phyloP scores from a whole-genome alignment of 169 alveolate species.

The Plasmodium gaboni region DNA sequence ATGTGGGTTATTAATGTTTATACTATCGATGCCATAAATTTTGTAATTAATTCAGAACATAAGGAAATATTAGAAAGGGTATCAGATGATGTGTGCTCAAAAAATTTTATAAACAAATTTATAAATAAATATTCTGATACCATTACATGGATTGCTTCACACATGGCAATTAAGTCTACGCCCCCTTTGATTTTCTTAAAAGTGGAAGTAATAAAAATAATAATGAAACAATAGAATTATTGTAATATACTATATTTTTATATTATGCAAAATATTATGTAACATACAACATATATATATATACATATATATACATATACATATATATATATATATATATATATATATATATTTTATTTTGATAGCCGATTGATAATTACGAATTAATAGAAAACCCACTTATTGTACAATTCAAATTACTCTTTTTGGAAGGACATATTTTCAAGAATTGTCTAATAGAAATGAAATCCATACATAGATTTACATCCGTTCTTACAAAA shows the following conservation, averaged over 20 bases:
- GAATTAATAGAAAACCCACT: slow-evolving; percentile 48
- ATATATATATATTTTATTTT: background rate
- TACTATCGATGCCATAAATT: slow-evolving; percentile 3
- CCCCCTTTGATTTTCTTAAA: slow-evolving; percentile 19
- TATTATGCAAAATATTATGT: no score
- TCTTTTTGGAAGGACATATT: slow-evolving; percentile 12
- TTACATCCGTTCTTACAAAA: slow-evolving; percentile 33
- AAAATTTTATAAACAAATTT: slow-evolving; percentile 32
- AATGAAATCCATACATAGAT: slow-evolving; percentile 27
- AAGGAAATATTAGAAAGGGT: slow-evolving; percentile 39
- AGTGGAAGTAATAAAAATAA: slow-evolving; percentile 25
- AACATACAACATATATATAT: no score
- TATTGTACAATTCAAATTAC: background rate
- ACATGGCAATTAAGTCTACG: slow-evolving; percentile 11
- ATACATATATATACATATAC: background rate
- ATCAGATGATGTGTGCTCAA: slow-evolving; percentile 56
- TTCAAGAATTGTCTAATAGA: slow-evolving; percentile 44
- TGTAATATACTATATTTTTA: no score
- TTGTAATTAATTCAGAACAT: slow-evolving; percentile 22
- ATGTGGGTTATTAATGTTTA: slow-evolving; percentile 23
- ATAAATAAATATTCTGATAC: slow-evolving; percentile 19
- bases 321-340: background rate
- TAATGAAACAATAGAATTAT: no score
- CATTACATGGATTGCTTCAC: slow-evolving; percentile 39
- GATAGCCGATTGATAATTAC: slow-evolving; percentile 10